Conservation (phyloP, 2,329 filamentous ascomycete genomes). For the Coleophoma crateriformis region DNA sequence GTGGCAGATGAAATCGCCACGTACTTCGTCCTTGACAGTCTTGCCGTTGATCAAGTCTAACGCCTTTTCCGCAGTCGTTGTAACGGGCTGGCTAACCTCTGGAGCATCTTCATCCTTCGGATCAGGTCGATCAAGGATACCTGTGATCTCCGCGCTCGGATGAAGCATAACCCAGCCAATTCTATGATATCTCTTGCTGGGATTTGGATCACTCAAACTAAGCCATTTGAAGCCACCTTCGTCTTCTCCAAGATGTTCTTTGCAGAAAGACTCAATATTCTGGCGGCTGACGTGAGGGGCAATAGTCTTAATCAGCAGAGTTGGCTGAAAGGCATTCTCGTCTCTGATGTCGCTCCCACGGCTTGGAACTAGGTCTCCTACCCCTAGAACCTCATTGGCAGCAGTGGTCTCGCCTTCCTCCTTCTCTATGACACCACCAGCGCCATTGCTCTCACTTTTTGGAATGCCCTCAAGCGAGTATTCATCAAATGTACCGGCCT, state of each 20-base stretch:
- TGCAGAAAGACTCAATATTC: slow-evolving; percentile 91
- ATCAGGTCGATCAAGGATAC: slow-evolving; percentile 66
- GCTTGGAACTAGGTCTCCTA: slow-evolving; percentile 82
- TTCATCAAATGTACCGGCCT: slow-evolving; percentile 82
- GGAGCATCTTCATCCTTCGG: slow-evolving; percentile 54
- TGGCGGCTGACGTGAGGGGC: slow-evolving; percentile 91
- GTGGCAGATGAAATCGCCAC: slow-evolving; percentile 95
- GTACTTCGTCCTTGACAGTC: slow-evolving; percentile 88
- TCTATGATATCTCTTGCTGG: slow-evolving; percentile 91
- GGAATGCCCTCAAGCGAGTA: slow-evolving; percentile 92
- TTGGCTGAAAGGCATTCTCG: slow-evolving; percentile 82
- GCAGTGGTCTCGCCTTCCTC: slow-evolving; percentile 93
- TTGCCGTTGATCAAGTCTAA: slow-evolving; percentile 95
- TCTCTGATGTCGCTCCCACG: slow-evolving; percentile 83
- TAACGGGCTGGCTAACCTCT: slow-evolving; percentile 31
- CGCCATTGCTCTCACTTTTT: slow-evolving; percentile 86
- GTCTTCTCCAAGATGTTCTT: slow-evolving; percentile 85
- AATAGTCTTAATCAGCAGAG: slow-evolving; percentile 95
- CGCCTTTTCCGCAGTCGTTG: slow-evolving; percentile 73
- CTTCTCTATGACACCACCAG: slow-evolving; percentile 81
- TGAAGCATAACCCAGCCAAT: slow-evolving; percentile 99
- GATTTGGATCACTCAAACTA: slow-evolving; percentile 93
- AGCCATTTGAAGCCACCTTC: slow-evolving; percentile 94
- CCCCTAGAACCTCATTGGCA: slow-evolving; percentile 85
- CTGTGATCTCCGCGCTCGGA: slow-evolving; percentile 62